Conservation (phyloP, 2,329 filamentous ascomycete genomes). For the Ceratocystis colombiana region DNA sequence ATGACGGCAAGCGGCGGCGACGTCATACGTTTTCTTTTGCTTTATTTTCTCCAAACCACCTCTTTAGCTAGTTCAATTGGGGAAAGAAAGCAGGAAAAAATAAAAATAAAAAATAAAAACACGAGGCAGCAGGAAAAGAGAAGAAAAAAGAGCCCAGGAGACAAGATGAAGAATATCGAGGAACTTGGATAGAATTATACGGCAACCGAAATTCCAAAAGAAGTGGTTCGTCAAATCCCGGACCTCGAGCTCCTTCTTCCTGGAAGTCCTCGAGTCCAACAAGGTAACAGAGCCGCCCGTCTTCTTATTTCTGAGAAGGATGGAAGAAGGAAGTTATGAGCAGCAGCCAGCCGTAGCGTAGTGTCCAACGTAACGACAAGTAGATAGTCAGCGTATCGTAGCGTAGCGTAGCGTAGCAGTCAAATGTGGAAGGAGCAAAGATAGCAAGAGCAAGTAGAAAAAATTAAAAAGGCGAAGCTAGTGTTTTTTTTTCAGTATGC, state of each 20-base stretch:
- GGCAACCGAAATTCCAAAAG: neutral
- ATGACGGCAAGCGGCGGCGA: neutral
- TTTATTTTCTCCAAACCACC: neutral
- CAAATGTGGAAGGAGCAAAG: no score
- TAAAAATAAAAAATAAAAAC: neutral
- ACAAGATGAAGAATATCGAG: neutral
- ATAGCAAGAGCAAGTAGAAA: neutral
- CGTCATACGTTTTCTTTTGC: conserved; percentile 15
- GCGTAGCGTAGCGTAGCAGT: no score
- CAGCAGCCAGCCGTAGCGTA: no score
- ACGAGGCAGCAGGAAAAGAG: conserved; percentile 14
- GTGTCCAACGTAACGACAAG: no score
- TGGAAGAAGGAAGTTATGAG: no score
- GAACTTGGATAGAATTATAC: neutral
- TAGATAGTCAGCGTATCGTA: no score
- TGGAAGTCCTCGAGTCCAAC: no score
- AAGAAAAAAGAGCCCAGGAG: neutral
- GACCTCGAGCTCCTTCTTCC: neutral
- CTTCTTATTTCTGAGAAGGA: no score
- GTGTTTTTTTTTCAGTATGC: no score
- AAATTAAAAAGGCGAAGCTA: neutral
- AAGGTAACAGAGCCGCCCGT: no score
- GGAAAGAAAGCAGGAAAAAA: neutral
- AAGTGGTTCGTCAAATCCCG: no score
- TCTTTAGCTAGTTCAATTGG: neutral